Base-by-base conservation (phyloP, 2,329 filamentous ascomycete genomes). In the Reticulascus tulasneorum region DNA sequence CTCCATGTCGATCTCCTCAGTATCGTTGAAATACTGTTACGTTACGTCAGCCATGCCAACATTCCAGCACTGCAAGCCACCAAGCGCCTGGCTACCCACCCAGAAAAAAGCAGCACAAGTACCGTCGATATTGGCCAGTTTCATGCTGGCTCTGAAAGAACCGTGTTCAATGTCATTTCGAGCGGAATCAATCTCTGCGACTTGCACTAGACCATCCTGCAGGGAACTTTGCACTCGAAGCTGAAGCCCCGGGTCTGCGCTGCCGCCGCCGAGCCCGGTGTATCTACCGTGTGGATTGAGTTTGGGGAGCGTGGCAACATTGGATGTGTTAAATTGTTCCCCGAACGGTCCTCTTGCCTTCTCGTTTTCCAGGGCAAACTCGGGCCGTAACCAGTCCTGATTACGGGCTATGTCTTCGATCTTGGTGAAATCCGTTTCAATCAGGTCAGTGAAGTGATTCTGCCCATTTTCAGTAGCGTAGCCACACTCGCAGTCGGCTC, bases 101-200 rank as follows among this genome's bases (percentile, higher is more conserved):
- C 84, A 91, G 60, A 89, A 90, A 62, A 90, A 89, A 7, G 84
- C 84, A 20, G 76, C 79, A 55, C 85, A 90, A 2, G 86, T 90
- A 18, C 84, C 84, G 2, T 67, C 60, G 7, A 74, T 62, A 24
- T 60, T 60, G 0, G 79, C 77, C 37, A 83, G 57, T 58, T 78
- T 83, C 66, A 88, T 81, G 23, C 73, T 74, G 4, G 79, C 75
- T 13, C 84, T 67, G 49, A 82, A 90, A 17, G 75, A 82, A 3
- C 86, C 86, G 52, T 78, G 84, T n/a, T 76, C 62, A 49, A 86
- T 65, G 50, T 90, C 81, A 9, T 66, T 55, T 15, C 80, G 67
- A 7, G 63, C 55, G 4, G 77, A 76, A 32, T 80, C 77, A 22
- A 89, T 55, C 58, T 90, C 83, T 1, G 82, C 76, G 26, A 70